These are phyloP conservation scores for Leucosporidium creatinivorum DNA, from an alignment of 768 basidiomycete genomes.

Conservation along the genomic window DNA sequence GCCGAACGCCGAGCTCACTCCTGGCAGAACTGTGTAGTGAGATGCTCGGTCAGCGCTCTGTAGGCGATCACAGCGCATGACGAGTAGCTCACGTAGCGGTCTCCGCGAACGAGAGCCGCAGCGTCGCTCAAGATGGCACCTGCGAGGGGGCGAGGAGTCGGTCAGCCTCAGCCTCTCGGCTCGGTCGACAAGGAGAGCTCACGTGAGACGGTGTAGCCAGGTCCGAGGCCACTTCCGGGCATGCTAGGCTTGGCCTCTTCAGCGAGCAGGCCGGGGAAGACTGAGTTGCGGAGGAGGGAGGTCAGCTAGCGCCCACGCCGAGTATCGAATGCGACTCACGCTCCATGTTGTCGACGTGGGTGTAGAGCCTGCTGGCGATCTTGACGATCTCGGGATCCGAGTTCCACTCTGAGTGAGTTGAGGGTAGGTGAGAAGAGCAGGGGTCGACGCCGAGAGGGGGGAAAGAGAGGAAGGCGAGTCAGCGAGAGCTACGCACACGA, in stretches of 20 bases:
- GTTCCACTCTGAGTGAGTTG: constrained; percentile 42
- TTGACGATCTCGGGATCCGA: constrained; percentile 32
- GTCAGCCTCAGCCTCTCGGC: too few species aligned
- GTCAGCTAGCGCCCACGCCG: too few species aligned
- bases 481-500: not conserved
- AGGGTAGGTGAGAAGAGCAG: not conserved
- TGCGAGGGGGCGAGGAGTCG: not conserved
- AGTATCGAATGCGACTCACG: too few species aligned
- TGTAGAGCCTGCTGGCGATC: constrained; percentile 58
- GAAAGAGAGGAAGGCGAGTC: not conserved
- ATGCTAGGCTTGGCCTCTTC: constrained; percentile 61
- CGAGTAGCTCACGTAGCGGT: constrained; percentile 51
- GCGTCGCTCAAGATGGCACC: constrained; percentile 55
- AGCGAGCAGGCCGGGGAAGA: constrained; percentile 52
- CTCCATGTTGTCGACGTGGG: constrained; percentile 69
- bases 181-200: constrained; percentile 31
- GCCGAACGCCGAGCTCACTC: constrained; percentile 54
- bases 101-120: constrained; percentile 43
- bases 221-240: constrained; percentile 55
- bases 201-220: constrained; percentile 65
- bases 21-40: constrained; percentile 12
- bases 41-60: not conserved
- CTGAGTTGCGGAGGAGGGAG: constrained; percentile 24
- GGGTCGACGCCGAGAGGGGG: too few species aligned
- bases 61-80: constrained; percentile 61